Base-by-base conservation (phyloP, 306 rosid genomes). In the Malus orientalis region DNA sequence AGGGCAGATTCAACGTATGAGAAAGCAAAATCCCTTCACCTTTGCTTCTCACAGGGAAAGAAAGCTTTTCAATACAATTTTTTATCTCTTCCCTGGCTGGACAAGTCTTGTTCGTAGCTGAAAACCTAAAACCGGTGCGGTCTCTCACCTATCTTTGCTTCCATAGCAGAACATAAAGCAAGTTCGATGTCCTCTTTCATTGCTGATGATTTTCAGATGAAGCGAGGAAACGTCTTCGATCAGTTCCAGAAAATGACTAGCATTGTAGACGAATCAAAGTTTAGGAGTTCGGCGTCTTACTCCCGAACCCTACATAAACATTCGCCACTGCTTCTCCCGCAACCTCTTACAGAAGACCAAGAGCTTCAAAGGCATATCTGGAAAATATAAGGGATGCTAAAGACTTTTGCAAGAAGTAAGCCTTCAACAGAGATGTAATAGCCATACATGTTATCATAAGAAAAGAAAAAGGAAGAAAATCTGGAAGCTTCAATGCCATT, bases 401-500 rank as follows among this genome's bases (percentile, higher is more conserved):
- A 36, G 40, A 36, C 40, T 36, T 36, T 6, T 36, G 8, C 40
- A 36, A 36, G 40, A 36, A 36, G 40, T 0, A 36, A 36, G 40
- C 40, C 1, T 36, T 36, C 40, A 36, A 36, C 40, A 36, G 40
- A 36, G 40, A 36, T 42, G 64, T 63, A 67, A 49, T 13, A 16
- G 38, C 47, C 61, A 73, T 29, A 51, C 62, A 59, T 18, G 58
- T 16, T 5, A 22, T 11, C 23, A 14, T 9, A 84, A 73, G 25
- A 73, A 63, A 4, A 19, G 69, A 32, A 61, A 66, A 33, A 19
- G 13, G 12, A 42, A 16, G 57, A 61, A 40, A 58, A 27, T 27
- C 18, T 59, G 64, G 32, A 33, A 69, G 76, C 74, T 61, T n/a
- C 69, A 71, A 72, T 58, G 23, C 22, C 55, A 74, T 44, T 63